Evolutionary conservation across 2,329 filamentous ascomycete species (phyloP), one percentile per base, ranked within the genome.

Genomic region (Xylariaceae sp.): DNA sequence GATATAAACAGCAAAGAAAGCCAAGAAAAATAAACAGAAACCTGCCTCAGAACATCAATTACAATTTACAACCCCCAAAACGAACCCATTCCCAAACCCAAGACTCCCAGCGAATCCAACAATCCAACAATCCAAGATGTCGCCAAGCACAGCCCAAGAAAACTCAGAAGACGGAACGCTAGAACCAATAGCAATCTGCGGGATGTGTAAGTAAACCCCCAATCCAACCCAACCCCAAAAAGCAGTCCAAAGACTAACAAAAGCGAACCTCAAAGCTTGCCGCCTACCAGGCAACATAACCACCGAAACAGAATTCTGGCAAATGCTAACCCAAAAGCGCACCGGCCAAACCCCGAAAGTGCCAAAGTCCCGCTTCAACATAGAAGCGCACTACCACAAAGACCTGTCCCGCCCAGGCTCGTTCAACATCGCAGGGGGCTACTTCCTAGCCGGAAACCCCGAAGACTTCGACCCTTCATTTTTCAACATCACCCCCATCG

Each of bases 401-500:
- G 54, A 60, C n/a, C 39, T 53, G 9, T 40, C 43, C 2, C 58
- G 60, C 2, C 59, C 59, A 0, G 61, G 61, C 1, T 59, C 57
- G 3, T 63, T 63, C 42, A 59, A 56, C 26, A 57, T 62, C 3
- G 43, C 45, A 4, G 63, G 63, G 16, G 63, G 64, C 12, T 66
- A 65, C 49, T 67, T 66, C 32, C 52, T 67, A 13, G 49, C 57
- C 44, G 49, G 42, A 2, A 16, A 36, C 5, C 56, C 53, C 0
- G 52, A 55, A 3, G 57, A 62, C 18, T 67, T 67, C 49, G 65
- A 67, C 30, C 58, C 56, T 36, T 68, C 56, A 3, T 74, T 77
- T 60, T 77, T 77, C 60, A 63, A 66, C 41, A 72, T 75, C 41
- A 67, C 61, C 1, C 65, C 68, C 1, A 57, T 65, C 13, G 74